Conservation (phyloP, 352 stramenopile genomes). For the Phytophthora brassicae region DNA sequence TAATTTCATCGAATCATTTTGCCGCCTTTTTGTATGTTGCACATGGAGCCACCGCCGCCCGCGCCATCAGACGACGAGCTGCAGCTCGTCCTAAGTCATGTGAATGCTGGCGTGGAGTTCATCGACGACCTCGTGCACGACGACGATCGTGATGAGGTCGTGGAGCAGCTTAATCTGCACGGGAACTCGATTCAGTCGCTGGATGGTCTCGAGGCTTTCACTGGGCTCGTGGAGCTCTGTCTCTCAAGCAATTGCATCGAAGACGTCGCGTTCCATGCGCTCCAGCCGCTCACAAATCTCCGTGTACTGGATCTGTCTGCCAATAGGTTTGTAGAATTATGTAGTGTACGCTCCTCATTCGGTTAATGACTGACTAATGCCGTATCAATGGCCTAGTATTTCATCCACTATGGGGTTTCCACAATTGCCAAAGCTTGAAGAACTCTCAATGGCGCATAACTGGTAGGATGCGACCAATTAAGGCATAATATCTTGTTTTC, state of each 20-base stretch:
- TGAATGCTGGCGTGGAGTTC: constrained; percentile 41
- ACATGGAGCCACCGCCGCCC: constrained; percentile 9
- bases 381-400: constrained; percentile 41
- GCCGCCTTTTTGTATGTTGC: not conserved
- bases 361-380: not conserved
- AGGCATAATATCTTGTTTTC: not conserved
- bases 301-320: constrained; percentile 75
- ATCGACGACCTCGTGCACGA: constrained; percentile 46
- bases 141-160: constrained; percentile 41
- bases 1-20: constrained; percentile 6
- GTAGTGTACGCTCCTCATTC: not conserved
- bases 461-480: constrained; percentile 29
- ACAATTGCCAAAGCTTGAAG: constrained; percentile 58
- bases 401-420: constrained; percentile 58
- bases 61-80: constrained; percentile 2
- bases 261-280: constrained; percentile 61
- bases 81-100: constrained; percentile 31
- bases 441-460: constrained; percentile 80
- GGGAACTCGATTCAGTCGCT: constrained; percentile 67
- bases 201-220: constrained; percentile 69
- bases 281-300: constrained; percentile 66
- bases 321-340: constrained; percentile 48
- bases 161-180: constrained; percentile 81
- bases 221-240: constrained; percentile 66
- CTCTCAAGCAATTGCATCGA: constrained; percentile 84